phyloP scores from a whole-genome alignment of 805 yeast genomes.

The Scheffersomyces amazonensis region DNA sequence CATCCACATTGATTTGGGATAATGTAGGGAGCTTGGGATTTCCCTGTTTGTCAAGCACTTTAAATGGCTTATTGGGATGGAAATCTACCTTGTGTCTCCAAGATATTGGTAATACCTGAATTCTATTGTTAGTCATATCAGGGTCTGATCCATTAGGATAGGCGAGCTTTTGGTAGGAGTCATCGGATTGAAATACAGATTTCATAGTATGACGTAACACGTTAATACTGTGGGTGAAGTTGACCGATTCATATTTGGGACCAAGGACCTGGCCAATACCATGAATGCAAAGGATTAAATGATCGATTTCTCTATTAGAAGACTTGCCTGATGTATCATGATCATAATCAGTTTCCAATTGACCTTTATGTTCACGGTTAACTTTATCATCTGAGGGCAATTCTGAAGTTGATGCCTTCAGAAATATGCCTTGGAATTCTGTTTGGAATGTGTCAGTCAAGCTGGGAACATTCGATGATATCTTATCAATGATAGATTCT shows the following conservation, averaged over 20 bases:
- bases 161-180: slow-evolving; percentile 35
- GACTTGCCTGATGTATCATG: slow-evolving; percentile 14
- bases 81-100: slow-evolving; percentile 85
- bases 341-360: slow-evolving; percentile 51
- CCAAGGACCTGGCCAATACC: slow-evolving; percentile 94
- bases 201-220: slow-evolving; percentile 59
- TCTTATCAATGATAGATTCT: slow-evolving; percentile 26
- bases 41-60: slow-evolving; percentile 33
- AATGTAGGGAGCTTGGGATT: slow-evolving; percentile 55
- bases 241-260: slow-evolving; percentile 70
- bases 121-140: slow-evolving; percentile 46
- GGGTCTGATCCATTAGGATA: slow-evolving; percentile 20
- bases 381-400: slow-evolving; percentile 13
- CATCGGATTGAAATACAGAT: slow-evolving; percentile 41
- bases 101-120: slow-evolving; percentile 85
- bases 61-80: slow-evolving; percentile 42
- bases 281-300: slow-evolving; percentile 82
- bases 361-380: slow-evolving; percentile 8
- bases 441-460: slow-evolving; percentile 28
- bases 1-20: slow-evolving; percentile 70
- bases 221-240: slow-evolving; percentile 83
- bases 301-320: slow-evolving; percentile 45
- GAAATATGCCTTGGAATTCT: slow-evolving; percentile 18
- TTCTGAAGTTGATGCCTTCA: slow-evolving; percentile 9
- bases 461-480: slow-evolving; percentile 28